Percentiles rank a stretch among this genome's conserved stretches.
Evolutionary conservation across 129 eudicot genomes (phyloP).

Genomic region (Saussurea involucrata): DNA sequence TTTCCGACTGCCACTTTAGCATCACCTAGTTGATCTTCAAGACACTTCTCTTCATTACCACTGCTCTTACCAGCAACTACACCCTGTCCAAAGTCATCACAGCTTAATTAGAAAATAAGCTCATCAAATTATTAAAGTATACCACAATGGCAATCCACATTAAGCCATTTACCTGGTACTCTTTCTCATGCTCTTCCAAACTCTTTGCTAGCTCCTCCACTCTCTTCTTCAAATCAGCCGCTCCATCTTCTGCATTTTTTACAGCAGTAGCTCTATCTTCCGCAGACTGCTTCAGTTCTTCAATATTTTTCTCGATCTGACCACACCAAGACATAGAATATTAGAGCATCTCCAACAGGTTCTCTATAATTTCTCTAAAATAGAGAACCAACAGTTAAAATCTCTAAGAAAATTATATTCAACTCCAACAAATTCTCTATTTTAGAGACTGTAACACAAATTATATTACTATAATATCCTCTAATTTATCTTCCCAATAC

Average conservation of each 20-base stretch:
- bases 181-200: conserved; percentile 83
- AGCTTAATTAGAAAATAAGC: background rate
- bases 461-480: no score
- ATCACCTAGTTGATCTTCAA: conserved; percentile 92
- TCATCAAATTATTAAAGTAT: background rate
- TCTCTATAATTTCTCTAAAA: no score
- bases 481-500: no score
- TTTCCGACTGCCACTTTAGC: conserved; percentile 94
- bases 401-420: no score
- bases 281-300: conserved; percentile 73
- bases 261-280: conserved; percentile 76
- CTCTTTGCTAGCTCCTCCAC: conserved; percentile 63
- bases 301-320: conserved; percentile 69
- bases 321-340: background rate
- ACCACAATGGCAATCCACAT: conserved; percentile 1
- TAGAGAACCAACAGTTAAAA: no score
- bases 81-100: conserved; percentile 49
- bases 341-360: no score
- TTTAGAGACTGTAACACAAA: no score
- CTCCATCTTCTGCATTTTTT: conserved; percentile 87
- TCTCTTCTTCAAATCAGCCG: conserved; percentile 65
- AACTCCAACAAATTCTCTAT: no score
- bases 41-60: conserved; percentile 93
- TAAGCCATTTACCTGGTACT: conserved; percentile 58
- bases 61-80: conserved; percentile 93